Percentiles rank a stretch among this genome's conserved stretches.
Evolutionary conservation across 257 asterid genomes (phyloP).

Genomic region (Nicotiana sylvestris): DNA sequence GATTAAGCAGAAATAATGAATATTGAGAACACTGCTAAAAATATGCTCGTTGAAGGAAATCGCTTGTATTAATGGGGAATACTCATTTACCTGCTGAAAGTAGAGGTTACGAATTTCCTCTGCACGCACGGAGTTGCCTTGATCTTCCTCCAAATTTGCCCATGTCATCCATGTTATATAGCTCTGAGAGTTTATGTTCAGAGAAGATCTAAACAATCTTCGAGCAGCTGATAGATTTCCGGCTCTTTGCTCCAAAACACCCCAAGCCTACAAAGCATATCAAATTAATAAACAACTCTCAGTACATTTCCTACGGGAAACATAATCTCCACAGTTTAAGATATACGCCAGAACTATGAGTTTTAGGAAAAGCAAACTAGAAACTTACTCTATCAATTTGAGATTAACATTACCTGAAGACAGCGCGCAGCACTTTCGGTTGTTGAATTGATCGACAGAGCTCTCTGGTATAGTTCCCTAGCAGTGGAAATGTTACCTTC

Average conservation of each 20-base stretch:
- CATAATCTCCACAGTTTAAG: not conserved
- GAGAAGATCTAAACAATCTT: constrained; percentile 80
- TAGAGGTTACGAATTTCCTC: constrained; percentile 92
- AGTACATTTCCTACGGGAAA: not conserved
- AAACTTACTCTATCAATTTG: not conserved
- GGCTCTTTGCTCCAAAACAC: constrained; percentile 83
- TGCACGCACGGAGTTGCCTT: constrained; percentile 78
- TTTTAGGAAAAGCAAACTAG: not conserved
- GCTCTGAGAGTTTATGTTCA: constrained; percentile 92
- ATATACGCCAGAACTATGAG: too few relatives aligned
- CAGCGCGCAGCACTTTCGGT: constrained; percentile 91
- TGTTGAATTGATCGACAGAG: constrained; percentile 60
- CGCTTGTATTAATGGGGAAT: not conserved
- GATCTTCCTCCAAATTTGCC: constrained; percentile 95
- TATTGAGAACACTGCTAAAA: not conserved
- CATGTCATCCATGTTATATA: constrained; percentile 97
- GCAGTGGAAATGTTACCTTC: constrained; percentile 88
- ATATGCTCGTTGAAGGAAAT: not conserved
- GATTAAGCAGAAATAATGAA: not conserved
- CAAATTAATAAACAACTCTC: not conserved
- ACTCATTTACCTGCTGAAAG: constrained; percentile 69
- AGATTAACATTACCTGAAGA: constrained; percentile 57
- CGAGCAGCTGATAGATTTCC: constrained; percentile 88
- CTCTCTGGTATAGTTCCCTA: constrained; percentile 74
- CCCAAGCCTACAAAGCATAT: constrained; percentile 72